phyloP scores from a whole-genome alignment of 139 green algal species.

The Chlorella sp. region DNA sequence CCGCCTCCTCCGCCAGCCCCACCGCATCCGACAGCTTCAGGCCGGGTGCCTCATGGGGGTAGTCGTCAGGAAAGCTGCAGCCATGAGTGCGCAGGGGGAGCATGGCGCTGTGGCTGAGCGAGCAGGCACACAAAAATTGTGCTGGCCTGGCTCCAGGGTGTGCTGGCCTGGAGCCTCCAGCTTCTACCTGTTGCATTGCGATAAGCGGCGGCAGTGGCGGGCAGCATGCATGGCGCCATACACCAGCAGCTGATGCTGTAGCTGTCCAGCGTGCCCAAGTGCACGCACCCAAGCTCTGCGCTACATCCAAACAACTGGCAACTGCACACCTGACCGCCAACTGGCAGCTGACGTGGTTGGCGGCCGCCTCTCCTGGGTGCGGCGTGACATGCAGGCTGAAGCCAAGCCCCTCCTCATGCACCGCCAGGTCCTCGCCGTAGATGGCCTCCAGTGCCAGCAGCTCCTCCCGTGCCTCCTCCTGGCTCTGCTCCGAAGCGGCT shows the following conservation, averaged over 20 bases:
- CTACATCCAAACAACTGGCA: too few relatives aligned
- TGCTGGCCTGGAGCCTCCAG: too few relatives aligned
- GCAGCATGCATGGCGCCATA: too few relatives aligned
- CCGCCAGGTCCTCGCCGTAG: slow-evolving; percentile 57
- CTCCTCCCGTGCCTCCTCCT: slow-evolving; percentile 51
- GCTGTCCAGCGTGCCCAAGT: too few relatives aligned
- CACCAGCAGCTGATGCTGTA: too few relatives aligned
- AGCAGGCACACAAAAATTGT: too few relatives aligned
- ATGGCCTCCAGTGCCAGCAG: slow-evolving; percentile 66
- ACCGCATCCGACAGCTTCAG: slow-evolving; percentile 32
- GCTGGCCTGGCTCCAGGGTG: too few relatives aligned
- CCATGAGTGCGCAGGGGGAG: too few relatives aligned
- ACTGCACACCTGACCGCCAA: slow-evolving; percentile 62
- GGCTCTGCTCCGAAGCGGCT: slow-evolving; percentile 1
- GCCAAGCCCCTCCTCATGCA: slow-evolving; percentile 58
- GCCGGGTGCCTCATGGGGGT: slow-evolving; percentile 39
- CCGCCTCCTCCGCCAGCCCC: slow-evolving; percentile 27
- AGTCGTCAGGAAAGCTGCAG: slow-evolving; percentile 32
- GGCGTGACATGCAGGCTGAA: slow-evolving; percentile 72
- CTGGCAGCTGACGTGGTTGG: slow-evolving; percentile 61
- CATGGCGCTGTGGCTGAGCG: background rate
- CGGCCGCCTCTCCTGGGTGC: slow-evolving; percentile 57
- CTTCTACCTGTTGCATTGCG: too few relatives aligned
- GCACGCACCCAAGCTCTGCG: too few relatives aligned
- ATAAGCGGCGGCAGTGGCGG: too few relatives aligned